phyloP scores from a whole-genome alignment of 2,329 filamentous ascomycete species.

The Chaetomium globosum region DNA sequence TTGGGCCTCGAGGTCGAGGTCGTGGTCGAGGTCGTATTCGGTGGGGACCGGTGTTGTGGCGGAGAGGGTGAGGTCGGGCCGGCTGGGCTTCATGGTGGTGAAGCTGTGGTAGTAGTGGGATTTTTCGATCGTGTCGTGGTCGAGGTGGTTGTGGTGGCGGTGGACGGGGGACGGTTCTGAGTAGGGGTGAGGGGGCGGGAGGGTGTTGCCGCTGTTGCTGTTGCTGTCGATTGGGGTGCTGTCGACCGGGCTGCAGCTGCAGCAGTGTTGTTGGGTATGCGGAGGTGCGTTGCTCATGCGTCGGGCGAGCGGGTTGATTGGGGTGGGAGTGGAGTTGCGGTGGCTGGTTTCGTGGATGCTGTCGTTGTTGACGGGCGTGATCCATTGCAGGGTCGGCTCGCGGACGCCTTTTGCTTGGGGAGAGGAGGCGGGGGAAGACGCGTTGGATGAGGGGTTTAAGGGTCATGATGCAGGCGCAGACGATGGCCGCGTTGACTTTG shows the following conservation, averaged over 20 bases:
- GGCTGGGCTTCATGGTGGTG: constrained; percentile 2
- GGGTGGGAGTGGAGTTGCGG: neutral
- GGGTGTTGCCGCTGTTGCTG: neutral
- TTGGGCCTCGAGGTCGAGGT: constrained; percentile 29
- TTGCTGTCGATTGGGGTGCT: neutral
- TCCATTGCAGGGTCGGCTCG: constrained; percentile 31
- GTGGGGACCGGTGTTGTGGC: neutral
- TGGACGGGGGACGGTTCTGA: neutral
- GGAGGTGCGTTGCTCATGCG: constrained; percentile 6
- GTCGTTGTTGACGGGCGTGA: constrained; percentile 27
- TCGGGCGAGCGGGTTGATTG: neutral
- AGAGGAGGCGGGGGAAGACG: constrained; percentile 33
- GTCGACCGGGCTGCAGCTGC: neutral
- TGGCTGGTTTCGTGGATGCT: constrained; percentile 5
- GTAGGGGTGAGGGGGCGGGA: constrained; percentile 1
- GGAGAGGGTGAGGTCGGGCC: neutral
- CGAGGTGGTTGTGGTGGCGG: neutral
- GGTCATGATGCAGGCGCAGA: constrained; percentile 45
- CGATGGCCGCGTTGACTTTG: constrained; percentile 44
- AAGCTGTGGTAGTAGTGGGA: constrained; percentile 25
- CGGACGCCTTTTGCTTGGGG: constrained; percentile 20
- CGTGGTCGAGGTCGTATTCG: constrained; percentile 22
- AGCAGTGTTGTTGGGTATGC: neutral
- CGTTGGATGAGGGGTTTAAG: constrained; percentile 46
- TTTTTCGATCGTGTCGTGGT: constrained; percentile 9